Base-by-base conservation (phyloP, 495 filamentous ascomycete species). In the Daldinia vernicosa region DNA sequence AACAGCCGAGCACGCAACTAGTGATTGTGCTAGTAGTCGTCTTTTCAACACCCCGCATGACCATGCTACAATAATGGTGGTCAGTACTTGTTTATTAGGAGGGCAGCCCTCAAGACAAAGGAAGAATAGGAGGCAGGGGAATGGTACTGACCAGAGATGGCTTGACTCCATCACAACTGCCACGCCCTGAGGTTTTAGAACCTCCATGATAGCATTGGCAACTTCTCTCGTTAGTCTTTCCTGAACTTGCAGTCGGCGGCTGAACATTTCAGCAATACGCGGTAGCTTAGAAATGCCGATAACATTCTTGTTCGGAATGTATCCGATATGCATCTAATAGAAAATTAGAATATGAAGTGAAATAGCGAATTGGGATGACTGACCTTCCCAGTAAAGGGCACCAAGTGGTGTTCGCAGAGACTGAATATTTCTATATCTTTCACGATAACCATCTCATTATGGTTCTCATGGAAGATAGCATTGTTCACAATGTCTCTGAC, bases 371-470 rank as follows among this genome's bases (percentile, higher is more conserved):
- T 26, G 17, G 6, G 14, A 14, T 8, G 22, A 71, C 80, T 58
- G 82, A 93, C 92, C 88, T 95, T 97, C 65, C 95, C 96, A 7
- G 87, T 94, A 76, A 99, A 99, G 2, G 96, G 95, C 7, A 99
- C 94, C 79, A 99, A 88, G 78, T 99, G 96, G 79, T 99, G 95
- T 80, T 99, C 95, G 84, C 96, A 99, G 62, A 98, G 85, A 59
- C 91, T 94, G 78, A 94, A 97, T 5, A 98, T 89, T 75, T 98
- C 95, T 70, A 99, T 98, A 74, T 99, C 93, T 80, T 96, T 97
- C 32, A 99, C 93, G 67, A 99, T 97, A 19, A 98, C 94, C 77
- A 97, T 84, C 82, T 99, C 96, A 75, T 97, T 95, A 76, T 98
- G 95, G 74, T 94, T 92, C 78, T 99, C 95, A 72, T 97, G 91